phyloP scores from a whole-genome alignment of 495 filamentous ascomycete genomes.

The Podospora didyma region DNA sequence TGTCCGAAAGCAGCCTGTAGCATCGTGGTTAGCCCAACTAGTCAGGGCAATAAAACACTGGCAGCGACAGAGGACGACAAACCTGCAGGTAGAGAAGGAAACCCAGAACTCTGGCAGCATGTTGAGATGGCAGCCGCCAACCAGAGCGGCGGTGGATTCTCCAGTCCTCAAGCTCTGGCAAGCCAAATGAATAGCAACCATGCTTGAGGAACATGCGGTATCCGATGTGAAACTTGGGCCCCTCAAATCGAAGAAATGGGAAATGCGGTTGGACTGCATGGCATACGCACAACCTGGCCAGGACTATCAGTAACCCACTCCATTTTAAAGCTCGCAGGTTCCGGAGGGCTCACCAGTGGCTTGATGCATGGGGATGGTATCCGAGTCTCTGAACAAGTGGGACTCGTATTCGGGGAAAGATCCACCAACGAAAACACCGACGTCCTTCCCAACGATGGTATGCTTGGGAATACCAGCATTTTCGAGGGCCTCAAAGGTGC shows the following conservation, averaged over 20 bases:
- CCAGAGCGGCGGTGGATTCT: conserved; percentile 46
- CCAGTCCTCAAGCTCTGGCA: conserved; percentile 71
- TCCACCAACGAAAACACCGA: conserved; percentile 82
- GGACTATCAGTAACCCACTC: conserved; percentile 14
- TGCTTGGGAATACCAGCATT: conserved; percentile 83
- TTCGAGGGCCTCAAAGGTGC: conserved; percentile 82
- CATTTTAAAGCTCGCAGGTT: background rate
- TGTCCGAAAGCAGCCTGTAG: conserved; percentile 60
- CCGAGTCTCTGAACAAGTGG: conserved; percentile 73
- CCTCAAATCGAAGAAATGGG: conserved; percentile 54
- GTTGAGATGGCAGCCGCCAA: conserved; percentile 57
- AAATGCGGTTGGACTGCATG: conserved; percentile 61
- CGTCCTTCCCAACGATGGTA: conserved; percentile 65
- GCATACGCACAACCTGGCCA: conserved; percentile 38
- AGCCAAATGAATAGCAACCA: conserved; percentile 63
- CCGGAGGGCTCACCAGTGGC: conserved; percentile 32
- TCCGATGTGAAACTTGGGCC: conserved; percentile 71
- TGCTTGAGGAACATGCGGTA: conserved; percentile 81
- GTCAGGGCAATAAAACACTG: conserved; percentile 25
- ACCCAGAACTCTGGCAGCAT: conserved; percentile 55
- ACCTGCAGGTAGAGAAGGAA: conserved; percentile 39
- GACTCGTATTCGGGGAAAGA: conserved; percentile 84
- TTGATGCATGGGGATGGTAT: conserved; percentile 50
- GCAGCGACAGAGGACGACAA: conserved; percentile 2
- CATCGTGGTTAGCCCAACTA: conserved; percentile 41